Conservation (phyloP, 2,329 filamentous ascomycete species). For the Chalaropsis thielavioides region DNA sequence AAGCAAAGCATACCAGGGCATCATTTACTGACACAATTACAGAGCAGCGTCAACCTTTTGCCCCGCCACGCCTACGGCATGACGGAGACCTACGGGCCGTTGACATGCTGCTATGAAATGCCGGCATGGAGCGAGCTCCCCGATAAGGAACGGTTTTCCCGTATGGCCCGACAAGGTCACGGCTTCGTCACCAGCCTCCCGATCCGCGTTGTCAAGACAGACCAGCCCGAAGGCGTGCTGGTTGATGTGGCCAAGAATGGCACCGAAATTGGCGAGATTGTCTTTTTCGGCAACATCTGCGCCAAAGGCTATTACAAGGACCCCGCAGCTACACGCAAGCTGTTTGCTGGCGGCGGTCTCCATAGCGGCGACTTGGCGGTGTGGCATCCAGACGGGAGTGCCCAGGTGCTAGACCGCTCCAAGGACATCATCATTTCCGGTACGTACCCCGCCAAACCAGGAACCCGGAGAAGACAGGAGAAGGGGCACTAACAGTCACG, state of each 20-base stretch:
- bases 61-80: constrained; percentile 89
- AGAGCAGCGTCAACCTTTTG: constrained; percentile 56
- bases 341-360: constrained; percentile 74
- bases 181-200: constrained; percentile 76
- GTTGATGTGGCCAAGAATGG: constrained; percentile 36
- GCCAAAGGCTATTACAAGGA: constrained; percentile 88
- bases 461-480: neutral
- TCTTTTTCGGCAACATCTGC: constrained; percentile 86
- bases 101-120: constrained; percentile 84
- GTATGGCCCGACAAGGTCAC: constrained; percentile 89
- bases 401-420: constrained; percentile 82
- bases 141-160: constrained; percentile 61
- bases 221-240: constrained; percentile 46
- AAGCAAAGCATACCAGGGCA: constrained; percentile 9
- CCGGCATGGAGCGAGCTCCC: constrained; percentile 69
- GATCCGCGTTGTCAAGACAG: constrained; percentile 66
- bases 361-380: constrained; percentile 90
- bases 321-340: constrained; percentile 63
- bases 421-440: constrained; percentile 98
- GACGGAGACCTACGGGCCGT: constrained; percentile 83
- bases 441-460: constrained; percentile 26
- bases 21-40: neutral
- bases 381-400: constrained; percentile 78
- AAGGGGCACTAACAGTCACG: neutral
- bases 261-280: constrained; percentile 43